Conservation (phyloP, 2,329 filamentous ascomycete species). For the Hymenoscyphus fraxineus region DNA sequence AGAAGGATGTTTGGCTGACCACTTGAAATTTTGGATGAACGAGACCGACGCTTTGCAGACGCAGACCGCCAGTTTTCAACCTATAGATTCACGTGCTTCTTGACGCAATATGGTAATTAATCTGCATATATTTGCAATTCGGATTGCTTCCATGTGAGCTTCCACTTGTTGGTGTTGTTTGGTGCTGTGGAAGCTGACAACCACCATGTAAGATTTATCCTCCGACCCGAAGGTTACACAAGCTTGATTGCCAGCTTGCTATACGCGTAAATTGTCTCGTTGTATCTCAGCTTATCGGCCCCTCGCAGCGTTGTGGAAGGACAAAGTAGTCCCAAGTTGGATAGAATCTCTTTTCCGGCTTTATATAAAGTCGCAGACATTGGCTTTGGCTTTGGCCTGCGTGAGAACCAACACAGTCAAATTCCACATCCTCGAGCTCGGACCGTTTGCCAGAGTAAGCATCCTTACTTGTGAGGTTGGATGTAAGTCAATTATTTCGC, state of each 20-base stretch:
- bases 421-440: neutral
- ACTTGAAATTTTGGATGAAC: neutral
- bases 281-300: neutral
- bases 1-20: neutral
- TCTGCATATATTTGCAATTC: neutral
- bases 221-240: neutral
- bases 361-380: constrained; percentile 1
- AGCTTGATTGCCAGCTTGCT: neutral
- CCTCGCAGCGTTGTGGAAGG: neutral
- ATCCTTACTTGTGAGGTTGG: neutral
- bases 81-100: neutral
- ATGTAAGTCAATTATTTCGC: neutral
- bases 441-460: neutral
- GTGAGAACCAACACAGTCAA: neutral
- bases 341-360: neutral
- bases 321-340: neutral
- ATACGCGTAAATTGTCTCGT: neutral
- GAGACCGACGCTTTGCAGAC: neutral
- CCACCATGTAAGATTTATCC: constrained; percentile 2
- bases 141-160: neutral
- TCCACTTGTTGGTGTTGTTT: neutral
- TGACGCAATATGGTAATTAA: neutral
- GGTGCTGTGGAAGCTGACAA: neutral
- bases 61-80: neutral
- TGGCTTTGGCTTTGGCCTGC: neutral